Base-by-base conservation (phyloP, 1,284 basidiomycete genomes). In the Stereum hirsutum region DNA sequence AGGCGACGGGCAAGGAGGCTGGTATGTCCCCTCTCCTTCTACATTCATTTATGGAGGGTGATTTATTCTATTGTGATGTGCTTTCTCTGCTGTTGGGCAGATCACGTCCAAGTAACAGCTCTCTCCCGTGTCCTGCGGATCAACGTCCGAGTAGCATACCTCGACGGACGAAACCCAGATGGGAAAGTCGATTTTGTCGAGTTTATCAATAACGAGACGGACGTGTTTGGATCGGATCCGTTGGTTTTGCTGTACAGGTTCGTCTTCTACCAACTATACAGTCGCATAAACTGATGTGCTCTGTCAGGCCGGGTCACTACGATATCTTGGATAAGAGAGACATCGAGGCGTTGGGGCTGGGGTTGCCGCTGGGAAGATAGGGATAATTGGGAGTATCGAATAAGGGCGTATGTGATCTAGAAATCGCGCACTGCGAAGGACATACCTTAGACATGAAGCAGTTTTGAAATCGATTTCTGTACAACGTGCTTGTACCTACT, bases 51-150 rank as follows among this genome's bases (percentile, higher is more conserved):
- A 10, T n/a, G 36, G 42, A 14, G 15, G 34, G 8, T 28, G 35
- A 21, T 19, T 23, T 15, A n/a, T 17, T 24, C n/a, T 25, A n/a
- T 6, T 17, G 19, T 26, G 3, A n/a, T 28, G 35, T 26, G 34
- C 19, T 31, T 11, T 31, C 20, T 14, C 14, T n/a, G 12, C 11
- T 31, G 12, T 33, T 39, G 44, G 32, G 39, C 53, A 78, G 91
- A 94, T 52, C 82, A 94, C 52, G 79, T 88, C 17, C 86, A 91
- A 55, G 86, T 94, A 50, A 78, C 76, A 45, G 90, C 90, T 1
- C 68, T 95, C 6, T 75, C 81, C 11, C 69, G 76, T 36, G 84
- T 81, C 0, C 63, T 93, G 24, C 64, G 72, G 31, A 63, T 88
- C 39, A 81, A 84, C 45, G 63, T 92, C 39, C 73, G 78, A 39